These are phyloP conservation scores for Solanum chacoense DNA, from an alignment of 305 asterid species.

Conservation along the genomic window DNA sequence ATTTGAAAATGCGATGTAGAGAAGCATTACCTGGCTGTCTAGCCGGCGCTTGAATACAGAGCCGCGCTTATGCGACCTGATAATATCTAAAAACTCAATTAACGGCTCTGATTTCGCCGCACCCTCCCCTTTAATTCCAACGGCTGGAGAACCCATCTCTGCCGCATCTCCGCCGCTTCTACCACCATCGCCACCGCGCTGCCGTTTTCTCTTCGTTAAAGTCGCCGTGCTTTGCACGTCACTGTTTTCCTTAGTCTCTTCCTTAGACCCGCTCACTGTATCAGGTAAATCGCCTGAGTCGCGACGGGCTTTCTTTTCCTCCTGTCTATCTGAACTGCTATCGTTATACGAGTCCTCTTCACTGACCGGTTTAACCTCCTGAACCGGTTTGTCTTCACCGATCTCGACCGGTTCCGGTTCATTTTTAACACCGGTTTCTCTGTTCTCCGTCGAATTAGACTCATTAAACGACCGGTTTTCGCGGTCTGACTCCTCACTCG, in stretches of 20 bases:
- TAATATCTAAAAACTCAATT: conserved; percentile 13
- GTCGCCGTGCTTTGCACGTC: conserved; percentile 35
- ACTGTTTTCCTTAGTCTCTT: conserved; percentile 22
- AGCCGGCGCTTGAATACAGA: conserved; percentile 31
- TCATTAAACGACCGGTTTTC: conserved; percentile 30
- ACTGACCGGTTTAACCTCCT: conserved; percentile 9
- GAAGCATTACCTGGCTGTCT: conserved; percentile 30
- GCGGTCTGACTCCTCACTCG: conserved; percentile 7
- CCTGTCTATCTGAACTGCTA: conserved; percentile 22
- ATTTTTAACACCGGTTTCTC: neutral
- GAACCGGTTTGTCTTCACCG: conserved; percentile 14
- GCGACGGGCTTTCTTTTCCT: neutral
- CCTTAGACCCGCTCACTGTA: conserved; percentile 8
- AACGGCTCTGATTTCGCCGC: conserved; percentile 24
- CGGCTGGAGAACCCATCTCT: conserved; percentile 1
- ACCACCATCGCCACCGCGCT: conserved; percentile 3
- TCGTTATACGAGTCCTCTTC: conserved; percentile 26
- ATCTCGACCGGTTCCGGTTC: conserved; percentile 12
- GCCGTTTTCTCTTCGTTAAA: conserved; percentile 10
- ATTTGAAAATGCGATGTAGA: conserved; percentile 8
- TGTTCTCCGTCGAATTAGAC: conserved; percentile 29
- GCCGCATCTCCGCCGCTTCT: conserved; percentile 4
- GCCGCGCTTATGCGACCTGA: conserved; percentile 28
- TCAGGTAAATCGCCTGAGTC: neutral
- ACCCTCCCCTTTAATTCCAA: conserved; percentile 4